phyloP scores from a whole-genome alignment of 257 asterid species.

The Solanum medicagineum region DNA sequence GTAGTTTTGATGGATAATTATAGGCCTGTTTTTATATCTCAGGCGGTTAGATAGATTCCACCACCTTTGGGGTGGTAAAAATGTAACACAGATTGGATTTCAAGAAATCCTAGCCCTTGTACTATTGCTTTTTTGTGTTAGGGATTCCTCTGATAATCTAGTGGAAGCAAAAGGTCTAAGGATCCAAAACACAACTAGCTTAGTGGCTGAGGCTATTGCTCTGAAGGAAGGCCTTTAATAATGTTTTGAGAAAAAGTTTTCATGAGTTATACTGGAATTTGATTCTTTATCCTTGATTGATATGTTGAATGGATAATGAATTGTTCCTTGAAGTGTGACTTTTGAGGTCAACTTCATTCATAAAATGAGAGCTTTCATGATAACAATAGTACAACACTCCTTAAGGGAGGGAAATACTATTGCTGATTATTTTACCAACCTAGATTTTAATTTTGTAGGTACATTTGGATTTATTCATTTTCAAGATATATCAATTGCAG shows the following conservation, averaged over 20 bases:
- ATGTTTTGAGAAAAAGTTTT: neutral
- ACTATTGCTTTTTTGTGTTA: neutral
- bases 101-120: neutral
- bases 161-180: rapidly evolving
- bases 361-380: neutral
- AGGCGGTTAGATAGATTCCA: no score
- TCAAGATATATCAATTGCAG: neutral
- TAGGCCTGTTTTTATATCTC: no score
- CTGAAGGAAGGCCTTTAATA: no score
- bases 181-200: no score
- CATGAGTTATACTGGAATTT: rapidly evolving
- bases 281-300: neutral
- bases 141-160: no score
- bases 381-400: neutral
- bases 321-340: neutral
- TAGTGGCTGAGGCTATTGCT: neutral
- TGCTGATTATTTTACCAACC: no score
- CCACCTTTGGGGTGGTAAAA: neutral
- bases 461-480: no score
- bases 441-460: neutral
- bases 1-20: neutral
- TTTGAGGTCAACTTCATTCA: neutral
- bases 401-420: neutral
- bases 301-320: neutral
- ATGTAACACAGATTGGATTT: neutral